Evolutionary conservation across 441 rosid species (phyloP).

Genomic region (Corymbia calophylla): DNA sequence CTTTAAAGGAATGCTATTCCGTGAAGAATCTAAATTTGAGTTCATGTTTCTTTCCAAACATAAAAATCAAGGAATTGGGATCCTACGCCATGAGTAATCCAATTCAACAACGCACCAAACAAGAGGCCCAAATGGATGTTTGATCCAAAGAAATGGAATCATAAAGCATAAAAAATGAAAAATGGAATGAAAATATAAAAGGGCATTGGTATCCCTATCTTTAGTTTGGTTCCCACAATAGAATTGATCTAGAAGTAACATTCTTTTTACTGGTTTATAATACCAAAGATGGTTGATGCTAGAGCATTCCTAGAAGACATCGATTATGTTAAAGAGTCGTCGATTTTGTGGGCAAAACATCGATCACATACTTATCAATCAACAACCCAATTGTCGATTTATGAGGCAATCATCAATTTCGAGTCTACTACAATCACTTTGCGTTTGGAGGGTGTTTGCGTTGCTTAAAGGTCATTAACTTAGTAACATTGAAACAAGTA

Average conservation of each 20-base stretch:
- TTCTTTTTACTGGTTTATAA: background rate
- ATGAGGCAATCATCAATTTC: too few species aligned
- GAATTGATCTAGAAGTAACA: background rate
- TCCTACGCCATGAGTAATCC: background rate
- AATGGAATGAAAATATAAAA: background rate
- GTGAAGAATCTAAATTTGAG: background rate
- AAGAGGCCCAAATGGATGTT: background rate
- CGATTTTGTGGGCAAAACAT: too few species aligned
- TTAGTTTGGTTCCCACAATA: background rate
- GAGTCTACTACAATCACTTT: too few species aligned
- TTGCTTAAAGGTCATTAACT: too few species aligned
- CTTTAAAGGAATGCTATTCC: background rate
- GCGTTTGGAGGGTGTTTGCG: too few species aligned
- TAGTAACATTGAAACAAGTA: too few species aligned
- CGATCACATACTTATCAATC: too few species aligned
- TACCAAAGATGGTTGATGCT: too few species aligned
- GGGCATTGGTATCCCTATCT: background rate
- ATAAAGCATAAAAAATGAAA: background rate
- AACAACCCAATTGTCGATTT: too few species aligned
- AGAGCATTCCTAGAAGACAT: too few species aligned
- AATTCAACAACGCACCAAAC: background rate
- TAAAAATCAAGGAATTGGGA: background rate
- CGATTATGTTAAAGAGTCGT: too few species aligned
- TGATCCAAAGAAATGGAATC: background rate
- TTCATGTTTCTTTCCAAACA: background rate